Evolutionary conservation across 2,329 filamentous ascomycete species (phyloP).

Genomic region (Apiospora pterosperma): DNA sequence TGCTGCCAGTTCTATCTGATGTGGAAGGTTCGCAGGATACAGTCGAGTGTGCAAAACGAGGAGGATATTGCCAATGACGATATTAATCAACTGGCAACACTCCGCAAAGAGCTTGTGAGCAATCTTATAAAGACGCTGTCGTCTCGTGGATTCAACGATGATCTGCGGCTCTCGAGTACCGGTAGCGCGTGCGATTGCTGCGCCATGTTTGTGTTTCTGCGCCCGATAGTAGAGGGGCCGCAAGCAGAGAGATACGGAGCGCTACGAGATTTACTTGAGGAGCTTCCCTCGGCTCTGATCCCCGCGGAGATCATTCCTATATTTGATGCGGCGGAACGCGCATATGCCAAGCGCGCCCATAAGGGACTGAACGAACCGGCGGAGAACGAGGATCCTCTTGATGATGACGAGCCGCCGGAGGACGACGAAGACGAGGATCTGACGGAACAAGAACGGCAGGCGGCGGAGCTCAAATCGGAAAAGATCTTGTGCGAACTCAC

Average conservation of each 20-base stretch:
- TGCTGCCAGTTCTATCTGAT: conserved; percentile 86
- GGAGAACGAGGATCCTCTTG: conserved; percentile 71
- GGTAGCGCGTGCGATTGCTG: conserved; percentile 79
- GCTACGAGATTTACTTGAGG: conserved; percentile 62
- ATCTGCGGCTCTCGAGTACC: conserved; percentile 72
- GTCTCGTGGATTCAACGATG: conserved; percentile 67
- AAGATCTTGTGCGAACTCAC: conserved; percentile 82
- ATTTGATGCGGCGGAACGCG: conserved; percentile 73
- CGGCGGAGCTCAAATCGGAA: conserved; percentile 72
- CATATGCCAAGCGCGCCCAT: conserved; percentile 68
- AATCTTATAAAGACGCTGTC: conserved; percentile 67
- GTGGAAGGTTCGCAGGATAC: conserved; percentile 75
- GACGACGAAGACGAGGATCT: conserved; percentile 53
- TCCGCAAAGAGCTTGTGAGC: conserved; percentile 55
- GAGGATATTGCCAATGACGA: conserved; percentile 53
- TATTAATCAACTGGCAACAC: conserved; percentile 56
- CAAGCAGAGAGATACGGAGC: conserved; percentile 47
- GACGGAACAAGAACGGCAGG: conserved; percentile 56
- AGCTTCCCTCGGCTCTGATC: conserved; percentile 60
- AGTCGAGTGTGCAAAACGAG: conserved; percentile 51
- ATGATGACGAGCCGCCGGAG: conserved; percentile 61
- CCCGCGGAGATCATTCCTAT: conserved; percentile 69
- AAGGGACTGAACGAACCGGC: conserved; percentile 61
- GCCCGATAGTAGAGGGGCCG: conserved; percentile 46
- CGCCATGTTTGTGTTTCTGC: conserved; percentile 72